Evolutionary conservation across 2,329 filamentous ascomycete genomes (phyloP).

Genomic region (Talaromyces amestolkiae): DNA sequence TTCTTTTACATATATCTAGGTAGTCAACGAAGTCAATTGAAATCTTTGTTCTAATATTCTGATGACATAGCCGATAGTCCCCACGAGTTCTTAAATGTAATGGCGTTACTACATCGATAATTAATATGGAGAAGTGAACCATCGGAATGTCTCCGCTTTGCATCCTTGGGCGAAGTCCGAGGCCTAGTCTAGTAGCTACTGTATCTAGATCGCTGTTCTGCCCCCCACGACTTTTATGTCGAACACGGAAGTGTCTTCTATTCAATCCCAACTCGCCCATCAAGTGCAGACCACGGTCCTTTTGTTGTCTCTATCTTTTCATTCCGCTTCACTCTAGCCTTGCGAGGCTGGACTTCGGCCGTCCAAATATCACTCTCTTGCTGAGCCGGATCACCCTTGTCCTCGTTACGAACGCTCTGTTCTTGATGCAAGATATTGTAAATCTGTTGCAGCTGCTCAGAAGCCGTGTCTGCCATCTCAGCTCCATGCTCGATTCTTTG

Average conservation of each 20-base stretch:
- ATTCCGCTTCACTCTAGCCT: constrained; percentile 21
- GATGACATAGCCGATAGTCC: not conserved
- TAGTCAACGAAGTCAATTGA: not conserved
- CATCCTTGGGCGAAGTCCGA: constrained; percentile 6
- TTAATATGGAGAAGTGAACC: not conserved
- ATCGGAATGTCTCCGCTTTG: constrained; percentile 13
- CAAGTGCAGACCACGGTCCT: constrained; percentile 39
- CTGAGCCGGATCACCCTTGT: constrained; percentile 20
- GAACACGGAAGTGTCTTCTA: not conserved
- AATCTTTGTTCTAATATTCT: too few species aligned
- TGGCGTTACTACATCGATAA: not conserved
- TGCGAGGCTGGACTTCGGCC: constrained; percentile 28
- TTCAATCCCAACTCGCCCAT: constrained; percentile 32
- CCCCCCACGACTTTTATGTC: not conserved
- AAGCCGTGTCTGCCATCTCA: constrained; percentile 32
- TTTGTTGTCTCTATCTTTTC: constrained; percentile 28
- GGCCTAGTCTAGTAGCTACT: not conserved
- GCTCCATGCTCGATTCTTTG: constrained; percentile 32
- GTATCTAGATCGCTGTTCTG: not conserved
- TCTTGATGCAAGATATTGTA: constrained; percentile 38
- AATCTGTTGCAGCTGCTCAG: constrained; percentile 31
- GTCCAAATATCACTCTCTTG: constrained; percentile 34
- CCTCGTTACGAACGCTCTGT: constrained; percentile 26
- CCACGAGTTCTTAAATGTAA: constrained; percentile 3
- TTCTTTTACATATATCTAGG: not conserved